A percentile compares a stretch with the other conserved stretches of the same genome.
Evolutionary conservation across 495 filamentous ascomycete species (phyloP).

Genomic region (Penicillium chermesinum): DNA sequence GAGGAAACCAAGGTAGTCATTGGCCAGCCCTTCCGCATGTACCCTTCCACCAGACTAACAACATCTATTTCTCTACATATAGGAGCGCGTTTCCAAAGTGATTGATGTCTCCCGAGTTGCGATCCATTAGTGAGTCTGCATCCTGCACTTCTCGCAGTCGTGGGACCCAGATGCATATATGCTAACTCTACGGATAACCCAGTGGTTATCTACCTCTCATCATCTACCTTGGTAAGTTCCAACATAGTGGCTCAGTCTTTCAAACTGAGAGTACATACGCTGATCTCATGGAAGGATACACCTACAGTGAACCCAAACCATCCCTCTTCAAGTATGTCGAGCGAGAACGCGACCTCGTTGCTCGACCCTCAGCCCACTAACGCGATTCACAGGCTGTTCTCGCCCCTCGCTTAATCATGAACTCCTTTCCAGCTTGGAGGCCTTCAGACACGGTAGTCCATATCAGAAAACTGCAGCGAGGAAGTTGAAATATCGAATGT

Average conservation of each 20-base stretch:
- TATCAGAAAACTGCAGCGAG: too few relatives aligned
- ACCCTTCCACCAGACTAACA: background rate
- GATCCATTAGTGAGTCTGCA: constrained; percentile 77
- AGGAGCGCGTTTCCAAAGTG: constrained; percentile 95
- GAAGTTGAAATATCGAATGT: too few relatives aligned
- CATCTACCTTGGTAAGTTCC: constrained; percentile 89
- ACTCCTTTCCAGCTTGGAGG: background rate
- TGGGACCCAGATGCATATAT: background rate
- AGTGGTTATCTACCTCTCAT: constrained; percentile 97
- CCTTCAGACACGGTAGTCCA: background rate
- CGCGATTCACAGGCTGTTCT: constrained; percentile 56
- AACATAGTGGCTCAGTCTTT: too few relatives aligned
- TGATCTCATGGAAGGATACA: constrained; percentile 62
- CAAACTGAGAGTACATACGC: too few relatives aligned
- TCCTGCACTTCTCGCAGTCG: background rate
- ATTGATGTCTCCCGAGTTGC: constrained; percentile 91
- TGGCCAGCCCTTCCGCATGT: background rate
- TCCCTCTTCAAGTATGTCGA: constrained; percentile 75
- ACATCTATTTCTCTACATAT: constrained; percentile 9
- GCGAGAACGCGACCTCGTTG: background rate
- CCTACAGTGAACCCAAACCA: constrained; percentile 84
- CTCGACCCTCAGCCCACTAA: constrained; percentile 6
- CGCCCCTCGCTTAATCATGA: constrained; percentile 54
- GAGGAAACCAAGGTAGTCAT: constrained; percentile 86
- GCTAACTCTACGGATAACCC: constrained; percentile 10